These are phyloP conservation scores for Orbilia ellipsospora DNA, from an alignment of 2,329 filamentous ascomycete species.

Conservation along the genomic window DNA sequence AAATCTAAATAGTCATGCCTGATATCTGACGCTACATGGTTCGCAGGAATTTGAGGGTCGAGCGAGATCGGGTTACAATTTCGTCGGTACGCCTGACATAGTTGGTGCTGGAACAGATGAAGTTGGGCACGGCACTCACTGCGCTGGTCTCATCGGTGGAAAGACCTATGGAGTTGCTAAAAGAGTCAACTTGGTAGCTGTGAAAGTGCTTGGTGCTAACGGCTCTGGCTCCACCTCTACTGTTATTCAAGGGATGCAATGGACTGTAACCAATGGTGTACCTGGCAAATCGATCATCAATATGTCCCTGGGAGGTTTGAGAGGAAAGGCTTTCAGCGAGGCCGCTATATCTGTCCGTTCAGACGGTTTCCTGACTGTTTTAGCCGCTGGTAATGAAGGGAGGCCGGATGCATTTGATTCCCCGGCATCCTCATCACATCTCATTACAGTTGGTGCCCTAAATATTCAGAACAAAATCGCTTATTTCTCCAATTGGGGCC, in stretches of 20 bases:
- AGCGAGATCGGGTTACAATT: no score
- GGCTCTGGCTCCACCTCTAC: slow-evolving; percentile 62
- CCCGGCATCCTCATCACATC: slow-evolving; percentile 62
- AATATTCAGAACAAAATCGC: slow-evolving; percentile 60
- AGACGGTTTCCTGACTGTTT: slow-evolving; percentile 62
- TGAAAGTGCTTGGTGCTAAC: slow-evolving; percentile 64
- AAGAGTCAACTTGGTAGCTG: slow-evolving; percentile 64
- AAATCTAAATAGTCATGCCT: no score
- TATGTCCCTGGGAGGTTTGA: slow-evolving; percentile 62
- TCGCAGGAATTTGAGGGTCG: no score
- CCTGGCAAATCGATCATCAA: slow-evolving; percentile 60
- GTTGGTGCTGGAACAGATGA: no score
- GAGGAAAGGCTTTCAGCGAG: slow-evolving; percentile 62
- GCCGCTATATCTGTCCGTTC: slow-evolving; percentile 62
- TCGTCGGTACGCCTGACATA: no score
- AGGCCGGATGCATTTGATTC: slow-evolving; percentile 57
- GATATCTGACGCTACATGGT: no score
- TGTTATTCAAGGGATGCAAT: slow-evolving; percentile 59
- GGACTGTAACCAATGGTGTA: slow-evolving; percentile 56
- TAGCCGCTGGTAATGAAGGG: slow-evolving; percentile 62
- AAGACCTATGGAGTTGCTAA: slow-evolving; percentile 65
- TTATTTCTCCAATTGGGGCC: slow-evolving; percentile 63
- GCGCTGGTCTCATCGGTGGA: slow-evolving; percentile 58
- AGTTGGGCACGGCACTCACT: slow-evolving; percentile 60
- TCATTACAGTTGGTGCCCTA: slow-evolving; percentile 64